Conservation (phyloP, 768 basidiomycete species). For the Suillus hirtellus region DNA sequence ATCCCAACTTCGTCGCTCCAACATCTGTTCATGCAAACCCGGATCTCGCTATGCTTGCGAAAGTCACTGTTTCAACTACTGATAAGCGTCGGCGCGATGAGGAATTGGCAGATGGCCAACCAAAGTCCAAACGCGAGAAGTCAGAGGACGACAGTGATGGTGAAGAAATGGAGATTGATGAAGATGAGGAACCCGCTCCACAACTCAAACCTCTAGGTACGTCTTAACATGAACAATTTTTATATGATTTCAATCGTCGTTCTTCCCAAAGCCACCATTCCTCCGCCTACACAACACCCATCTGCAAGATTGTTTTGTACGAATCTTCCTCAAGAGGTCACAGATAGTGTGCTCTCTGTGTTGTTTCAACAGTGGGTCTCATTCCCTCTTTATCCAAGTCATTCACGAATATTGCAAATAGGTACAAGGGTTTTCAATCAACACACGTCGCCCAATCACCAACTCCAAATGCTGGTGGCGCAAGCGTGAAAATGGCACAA, state of each 20-base stretch:
- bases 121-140: conserved; percentile 69
- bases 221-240: conserved; percentile 27
- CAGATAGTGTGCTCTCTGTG: conserved; percentile 80
- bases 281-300: conserved; percentile 52
- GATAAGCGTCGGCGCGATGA: conserved; percentile 74
- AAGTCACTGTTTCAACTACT: conserved; percentile 32
- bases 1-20: conserved; percentile 79
- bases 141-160: conserved; percentile 65
- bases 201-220: conserved; percentile 46
- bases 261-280: conserved; percentile 37
- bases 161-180: conserved; percentile 94
- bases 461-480: conserved; percentile 62
- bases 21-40: conserved; percentile 60
- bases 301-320: conserved; percentile 71
- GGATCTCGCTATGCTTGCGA: conserved; percentile 42
- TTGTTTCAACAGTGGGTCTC: conserved; percentile 86
- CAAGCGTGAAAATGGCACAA: conserved; percentile 77
- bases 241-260: conserved; percentile 29
- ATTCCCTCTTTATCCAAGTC: conserved; percentile 7
- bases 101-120: conserved; percentile 51
- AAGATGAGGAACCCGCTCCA: conserved; percentile 68
- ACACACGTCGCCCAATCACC: conserved; percentile 71
- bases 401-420: conserved; percentile 32
- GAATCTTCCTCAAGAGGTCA: conserved; percentile 90
- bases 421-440: conserved; percentile 81